Conservation (phyloP, 805 yeast species). For the Spathaspora passalidarum region DNA sequence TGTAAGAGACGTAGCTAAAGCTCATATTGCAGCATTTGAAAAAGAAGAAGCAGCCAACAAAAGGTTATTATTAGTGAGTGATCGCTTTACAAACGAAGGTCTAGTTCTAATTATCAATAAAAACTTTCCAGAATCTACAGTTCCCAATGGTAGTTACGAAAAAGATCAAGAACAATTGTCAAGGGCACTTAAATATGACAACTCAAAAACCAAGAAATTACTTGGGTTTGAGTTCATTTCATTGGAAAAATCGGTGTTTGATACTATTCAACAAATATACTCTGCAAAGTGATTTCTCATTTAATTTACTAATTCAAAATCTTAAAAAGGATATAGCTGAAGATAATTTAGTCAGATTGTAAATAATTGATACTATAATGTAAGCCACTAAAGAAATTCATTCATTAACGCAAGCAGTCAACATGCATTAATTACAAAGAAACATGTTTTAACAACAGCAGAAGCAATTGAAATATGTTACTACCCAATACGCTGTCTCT, state of each 20-base stretch:
- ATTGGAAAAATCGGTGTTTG: slow-evolving; percentile 37
- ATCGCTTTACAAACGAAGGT: slow-evolving; percentile 18
- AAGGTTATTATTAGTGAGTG: slow-evolving; percentile 16
- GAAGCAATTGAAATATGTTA: too few relatives aligned
- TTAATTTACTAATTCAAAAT: too few relatives aligned
- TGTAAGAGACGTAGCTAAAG: slow-evolving; percentile 62
- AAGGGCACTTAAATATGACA: slow-evolving; percentile 23
- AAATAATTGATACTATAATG: too few relatives aligned
- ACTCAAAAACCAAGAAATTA: slow-evolving; percentile 28
- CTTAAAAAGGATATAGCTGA: too few relatives aligned
- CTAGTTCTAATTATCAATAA: slow-evolving; percentile 18
- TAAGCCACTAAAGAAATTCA: too few relatives aligned
- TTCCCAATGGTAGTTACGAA: slow-evolving; percentile 40
- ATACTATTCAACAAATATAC: slow-evolving; percentile 36
- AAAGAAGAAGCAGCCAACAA: slow-evolving; percentile 18
- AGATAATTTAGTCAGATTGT: too few relatives aligned
- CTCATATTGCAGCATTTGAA: slow-evolving; percentile 53
- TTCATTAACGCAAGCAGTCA: too few relatives aligned
- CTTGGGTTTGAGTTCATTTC: slow-evolving; percentile 35
- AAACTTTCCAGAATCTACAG: slow-evolving; percentile 40
- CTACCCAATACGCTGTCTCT: too few relatives aligned
- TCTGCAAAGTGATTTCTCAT: slow-evolving; percentile 7
- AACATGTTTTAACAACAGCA: too few relatives aligned
- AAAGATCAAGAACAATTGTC: slow-evolving; percentile 15
- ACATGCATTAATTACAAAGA: too few relatives aligned